Conservation (phyloP, 805 yeast species). For the Suhomyces sp. region DNA sequence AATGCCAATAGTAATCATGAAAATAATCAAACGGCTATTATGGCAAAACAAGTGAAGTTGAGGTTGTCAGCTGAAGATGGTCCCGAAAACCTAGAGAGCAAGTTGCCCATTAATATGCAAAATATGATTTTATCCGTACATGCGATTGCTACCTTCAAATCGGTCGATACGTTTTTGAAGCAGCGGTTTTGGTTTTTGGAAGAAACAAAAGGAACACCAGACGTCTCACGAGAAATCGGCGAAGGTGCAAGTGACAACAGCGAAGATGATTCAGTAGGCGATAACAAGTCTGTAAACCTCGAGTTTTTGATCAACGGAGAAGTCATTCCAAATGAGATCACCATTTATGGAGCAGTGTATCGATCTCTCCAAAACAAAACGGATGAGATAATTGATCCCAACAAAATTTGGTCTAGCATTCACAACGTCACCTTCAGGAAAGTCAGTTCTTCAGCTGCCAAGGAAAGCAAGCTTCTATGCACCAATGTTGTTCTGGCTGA, state of each 20-base stretch:
- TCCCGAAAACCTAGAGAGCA: background rate
- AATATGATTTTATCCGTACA: constrained; percentile 48
- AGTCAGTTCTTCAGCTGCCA: constrained; percentile 5
- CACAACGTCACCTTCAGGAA: constrained; percentile 52
- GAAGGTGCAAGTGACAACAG: constrained; percentile 9
- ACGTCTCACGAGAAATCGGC: constrained; percentile 7
- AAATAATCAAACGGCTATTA: constrained; percentile 47
- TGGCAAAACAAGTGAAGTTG: constrained; percentile 70
- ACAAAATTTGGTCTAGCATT: constrained; percentile 54
- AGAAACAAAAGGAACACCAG: constrained; percentile 9
- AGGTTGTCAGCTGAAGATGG: constrained; percentile 35
- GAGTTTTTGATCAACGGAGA: constrained; percentile 61
- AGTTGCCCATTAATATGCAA: constrained; percentile 23
- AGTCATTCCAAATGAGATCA: constrained; percentile 58
- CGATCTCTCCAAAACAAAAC: constrained; percentile 42
- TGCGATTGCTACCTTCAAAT: constrained; percentile 58
- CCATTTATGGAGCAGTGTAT: constrained; percentile 74
- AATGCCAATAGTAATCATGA: constrained; percentile 8
- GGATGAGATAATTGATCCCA: constrained; percentile 42
- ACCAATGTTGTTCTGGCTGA: constrained; percentile 12
- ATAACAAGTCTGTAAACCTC: constrained; percentile 23
- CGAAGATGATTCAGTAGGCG: constrained; percentile 14
- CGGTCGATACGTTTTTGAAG: constrained; percentile 47
- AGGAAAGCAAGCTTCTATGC: constrained; percentile 8
- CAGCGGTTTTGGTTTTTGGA: constrained; percentile 36